These are phyloP conservation scores for Phaeotremella fagi DNA, from an alignment of 768 basidiomycete genomes.

Conservation along the genomic window DNA sequence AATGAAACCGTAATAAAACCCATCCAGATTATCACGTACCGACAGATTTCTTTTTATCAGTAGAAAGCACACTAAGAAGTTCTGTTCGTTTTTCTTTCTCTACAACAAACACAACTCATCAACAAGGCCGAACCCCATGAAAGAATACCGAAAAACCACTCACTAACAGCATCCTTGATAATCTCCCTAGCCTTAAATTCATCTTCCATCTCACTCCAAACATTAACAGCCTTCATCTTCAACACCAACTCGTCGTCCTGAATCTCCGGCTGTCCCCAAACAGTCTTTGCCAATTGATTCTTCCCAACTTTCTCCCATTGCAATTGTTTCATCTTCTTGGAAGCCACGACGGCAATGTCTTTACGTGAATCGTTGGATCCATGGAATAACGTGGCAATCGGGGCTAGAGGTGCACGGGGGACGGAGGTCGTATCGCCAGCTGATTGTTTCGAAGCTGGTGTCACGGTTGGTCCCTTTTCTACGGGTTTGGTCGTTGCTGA, in stretches of 20 bases:
- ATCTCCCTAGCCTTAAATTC: conserved; percentile 96
- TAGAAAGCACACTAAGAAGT: conserved; percentile 82
- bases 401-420: conserved; percentile 28
- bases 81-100: conserved; percentile 81
- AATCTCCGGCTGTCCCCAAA: conserved; percentile 69
- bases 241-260: conserved; percentile 68
- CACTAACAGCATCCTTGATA: conserved; percentile 83
- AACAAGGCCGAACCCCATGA: not conserved
- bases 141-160: conserved; percentile 22
- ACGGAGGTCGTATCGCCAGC: conserved; percentile 8
- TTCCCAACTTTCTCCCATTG: conserved; percentile 99
- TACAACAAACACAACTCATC: conserved; percentile 39
- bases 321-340: conserved; percentile 91
- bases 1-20: too few relatives aligned
- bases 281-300: conserved; percentile 72
- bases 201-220: conserved; percentile 95
- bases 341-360: conserved; percentile 76
- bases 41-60: conserved; percentile 86
- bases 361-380: conserved; percentile 57
- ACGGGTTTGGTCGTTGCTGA: not conserved
- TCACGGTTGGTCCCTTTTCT: not conserved
- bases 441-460: conserved; percentile 1
- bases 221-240: conserved; percentile 74
- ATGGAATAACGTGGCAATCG: conserved; percentile 41
- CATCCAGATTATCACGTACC: conserved; percentile 71